Conservation (phyloP, 805 yeast species). For the Pichia ethanolica region DNA sequence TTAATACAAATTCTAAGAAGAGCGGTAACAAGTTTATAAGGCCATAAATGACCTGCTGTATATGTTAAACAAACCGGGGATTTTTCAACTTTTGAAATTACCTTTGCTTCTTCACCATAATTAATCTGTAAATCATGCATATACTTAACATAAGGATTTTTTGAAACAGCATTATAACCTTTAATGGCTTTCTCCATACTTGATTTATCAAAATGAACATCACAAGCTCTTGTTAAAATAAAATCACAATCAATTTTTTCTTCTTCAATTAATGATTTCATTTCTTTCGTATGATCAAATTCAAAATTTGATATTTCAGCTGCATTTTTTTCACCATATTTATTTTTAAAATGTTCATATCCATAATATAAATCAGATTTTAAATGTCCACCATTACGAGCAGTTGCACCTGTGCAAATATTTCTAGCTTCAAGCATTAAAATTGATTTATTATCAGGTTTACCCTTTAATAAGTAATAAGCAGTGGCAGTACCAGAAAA, state of each 20-base stretch:
- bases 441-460: conserved; percentile 4
- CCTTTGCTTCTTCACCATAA: neutral
- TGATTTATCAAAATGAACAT: conserved; percentile 18
- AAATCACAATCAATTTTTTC: conserved; percentile 29
- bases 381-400: conserved; percentile 44
- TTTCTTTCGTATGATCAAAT: conserved; percentile 26
- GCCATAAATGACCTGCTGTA: conserved; percentile 36
- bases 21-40: conserved; percentile 32
- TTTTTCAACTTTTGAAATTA: neutral
- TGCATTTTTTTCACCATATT: conserved; percentile 25
- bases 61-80: neutral
- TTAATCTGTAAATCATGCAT: conserved; percentile 1
- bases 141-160: conserved; percentile 1
- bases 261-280: conserved; percentile 28
- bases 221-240: conserved; percentile 27
- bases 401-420: conserved; percentile 36
- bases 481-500: conserved; percentile 39
- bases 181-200: conserved; percentile 19
- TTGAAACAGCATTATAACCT: conserved; percentile 17
- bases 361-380: conserved; percentile 28
- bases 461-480: conserved; percentile 14
- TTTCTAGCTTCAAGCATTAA: conserved; percentile 37
- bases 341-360: conserved; percentile 12
- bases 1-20: neutral
- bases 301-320: conserved; percentile 34